These are phyloP conservation scores for Cytospora chrysosperma DNA, from an alignment of 2,329 filamentous ascomycete species.

Conservation along the genomic window DNA sequence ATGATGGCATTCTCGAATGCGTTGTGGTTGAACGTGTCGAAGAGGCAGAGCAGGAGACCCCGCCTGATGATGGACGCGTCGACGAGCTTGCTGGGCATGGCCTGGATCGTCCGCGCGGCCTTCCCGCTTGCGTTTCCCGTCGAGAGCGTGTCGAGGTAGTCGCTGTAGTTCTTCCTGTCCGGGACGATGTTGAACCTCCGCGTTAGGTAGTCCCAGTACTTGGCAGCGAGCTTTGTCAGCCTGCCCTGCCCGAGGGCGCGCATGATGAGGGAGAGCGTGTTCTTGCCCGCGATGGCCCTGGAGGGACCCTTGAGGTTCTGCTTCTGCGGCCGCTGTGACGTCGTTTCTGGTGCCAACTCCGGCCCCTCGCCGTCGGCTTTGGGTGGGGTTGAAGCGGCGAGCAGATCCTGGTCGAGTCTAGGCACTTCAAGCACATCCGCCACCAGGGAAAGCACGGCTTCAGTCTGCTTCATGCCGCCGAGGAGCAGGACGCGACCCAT, in stretches of 20 bases:
- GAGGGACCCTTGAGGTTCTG: neutral
- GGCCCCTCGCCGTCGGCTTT: constrained; percentile 28
- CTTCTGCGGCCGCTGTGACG: neutral
- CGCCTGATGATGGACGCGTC: constrained; percentile 62
- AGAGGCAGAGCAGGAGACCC: constrained; percentile 70
- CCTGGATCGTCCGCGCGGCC: constrained; percentile 57
- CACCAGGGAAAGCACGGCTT: constrained; percentile 72
- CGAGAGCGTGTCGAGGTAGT: constrained; percentile 67
- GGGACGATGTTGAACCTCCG: constrained; percentile 61
- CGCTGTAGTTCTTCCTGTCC: constrained; percentile 68
- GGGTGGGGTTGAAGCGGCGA: constrained; percentile 25
- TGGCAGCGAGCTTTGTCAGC: constrained; percentile 59
- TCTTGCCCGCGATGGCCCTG: constrained; percentile 38
- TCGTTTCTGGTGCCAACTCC: neutral
- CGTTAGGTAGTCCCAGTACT: constrained; percentile 78
- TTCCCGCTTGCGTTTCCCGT: constrained; percentile 63
- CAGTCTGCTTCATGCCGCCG: constrained; percentile 61
- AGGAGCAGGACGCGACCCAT: constrained; percentile 79
- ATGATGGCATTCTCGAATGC: constrained; percentile 63
- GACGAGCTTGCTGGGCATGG: constrained; percentile 48
- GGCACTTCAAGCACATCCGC: constrained; percentile 79
- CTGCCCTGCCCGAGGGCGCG: constrained; percentile 60
- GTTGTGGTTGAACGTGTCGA: constrained; percentile 74
- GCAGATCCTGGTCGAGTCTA: constrained; percentile 36
- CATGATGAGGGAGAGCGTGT: constrained; percentile 68